Base-by-base conservation (phyloP, 2,329 filamentous ascomycete species). In the Bipolaris victoriae region DNA sequence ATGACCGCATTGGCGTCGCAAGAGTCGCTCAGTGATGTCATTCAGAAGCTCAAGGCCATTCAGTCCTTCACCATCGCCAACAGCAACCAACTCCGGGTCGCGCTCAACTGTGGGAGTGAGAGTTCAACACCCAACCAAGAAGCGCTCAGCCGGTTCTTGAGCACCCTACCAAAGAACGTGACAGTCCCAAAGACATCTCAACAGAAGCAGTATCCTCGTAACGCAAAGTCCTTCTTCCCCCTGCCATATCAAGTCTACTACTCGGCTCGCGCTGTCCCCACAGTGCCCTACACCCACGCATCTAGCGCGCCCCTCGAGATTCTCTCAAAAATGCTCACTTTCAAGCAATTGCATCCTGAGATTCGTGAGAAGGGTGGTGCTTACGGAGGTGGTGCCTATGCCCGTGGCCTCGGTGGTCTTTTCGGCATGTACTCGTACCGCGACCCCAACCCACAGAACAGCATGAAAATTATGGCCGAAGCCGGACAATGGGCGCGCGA, bases 201-300 rank as follows among this genome's bases (percentile, higher is more conserved):
- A 61, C 73, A 62, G 72, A 74, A 47, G 40, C 75, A 76, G 35
- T 77, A 77, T 50, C 76, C 76, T 2, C 75, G 72, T 9, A 78
- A 80, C 51, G 71, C 76, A 63, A 95, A 92, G 75, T 89, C 92
- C 0, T 96, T 98, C 78, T 98, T 96, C 78, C 90, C 94, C 22
- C 83, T 99, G 16, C 95, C 95, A 0, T 99, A 97, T 78, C 95
- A 99, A 78, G 95, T 99, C 33, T 97, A 96, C 74, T 98, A 98
- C 73, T 92, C 94, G 7, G 90, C 89, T 15, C 83, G 95, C 43
- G 89, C 92, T 16, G 79, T 97, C 13, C 88, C 90, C 6, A 96
- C 94, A 0, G 89, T 90, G 0, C 90, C 93, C 0, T 99, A 97
- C 77, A 88, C 87, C 3, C 86, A 90, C 41, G 76, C 87, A 0